Conservation (phyloP, 805 yeast species). For the Sporopachydermia quercuum region DNA sequence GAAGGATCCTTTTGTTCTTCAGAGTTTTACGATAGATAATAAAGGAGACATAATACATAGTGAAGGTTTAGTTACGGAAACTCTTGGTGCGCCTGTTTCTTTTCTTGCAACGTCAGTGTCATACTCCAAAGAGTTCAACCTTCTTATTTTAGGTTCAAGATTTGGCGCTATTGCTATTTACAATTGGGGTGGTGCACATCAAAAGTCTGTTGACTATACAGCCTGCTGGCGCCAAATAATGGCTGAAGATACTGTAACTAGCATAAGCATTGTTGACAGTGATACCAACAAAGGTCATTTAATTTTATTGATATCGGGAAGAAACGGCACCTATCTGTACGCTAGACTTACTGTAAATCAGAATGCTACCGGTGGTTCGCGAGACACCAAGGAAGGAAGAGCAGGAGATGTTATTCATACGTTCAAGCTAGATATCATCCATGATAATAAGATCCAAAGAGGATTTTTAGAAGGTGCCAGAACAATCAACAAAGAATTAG, state of each 20-base stretch:
- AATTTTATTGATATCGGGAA: no score
- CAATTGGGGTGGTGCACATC: conserved; percentile 16
- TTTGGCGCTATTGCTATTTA: conserved; percentile 51
- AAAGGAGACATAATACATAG: conserved; percentile 10
- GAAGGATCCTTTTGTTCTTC: conserved; percentile 32
- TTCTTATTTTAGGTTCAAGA: conserved; percentile 55
- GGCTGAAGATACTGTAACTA: no score
- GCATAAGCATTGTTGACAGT: no score
- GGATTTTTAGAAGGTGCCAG: conserved; percentile 73
- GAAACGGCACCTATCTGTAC: no score
- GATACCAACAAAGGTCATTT: no score
- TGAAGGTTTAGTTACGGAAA: conserved; percentile 17
- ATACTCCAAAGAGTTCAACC: conserved; percentile 21
- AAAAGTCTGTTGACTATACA: neutral
- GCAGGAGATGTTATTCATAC: no score
- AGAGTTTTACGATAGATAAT: conserved; percentile 19
- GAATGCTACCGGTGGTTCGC: no score
- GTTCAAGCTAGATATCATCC: conserved; percentile 20
- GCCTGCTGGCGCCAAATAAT: conserved; percentile 9
- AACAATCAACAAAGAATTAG: conserved; percentile 21
- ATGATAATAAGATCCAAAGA: conserved; percentile 48
- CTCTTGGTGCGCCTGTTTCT: conserved; percentile 21
- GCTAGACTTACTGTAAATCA: no score
- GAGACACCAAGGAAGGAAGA: no score
- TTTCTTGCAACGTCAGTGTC: conserved; percentile 48